Percentiles rank a stretch among this genome's conserved stretches.
Evolutionary conservation across 768 basidiomycete genomes (phyloP).

Genomic region (Collybia sp.): DNA sequence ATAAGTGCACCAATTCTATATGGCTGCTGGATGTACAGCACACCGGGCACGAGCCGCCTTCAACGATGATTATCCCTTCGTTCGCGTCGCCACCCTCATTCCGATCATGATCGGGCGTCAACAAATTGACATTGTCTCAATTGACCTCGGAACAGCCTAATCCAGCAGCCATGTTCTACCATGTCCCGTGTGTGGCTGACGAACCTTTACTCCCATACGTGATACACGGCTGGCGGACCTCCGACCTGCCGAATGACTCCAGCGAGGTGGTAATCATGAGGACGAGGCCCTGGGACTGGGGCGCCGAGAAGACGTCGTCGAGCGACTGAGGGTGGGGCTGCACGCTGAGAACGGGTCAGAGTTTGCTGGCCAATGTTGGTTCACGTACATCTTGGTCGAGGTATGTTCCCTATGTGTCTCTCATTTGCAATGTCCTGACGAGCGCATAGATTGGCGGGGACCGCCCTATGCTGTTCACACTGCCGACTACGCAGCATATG

Average conservation of each 20-base stretch:
- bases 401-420: constrained; percentile 3
- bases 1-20: constrained; percentile 77
- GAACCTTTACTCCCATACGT: constrained; percentile 79
- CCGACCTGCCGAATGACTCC: constrained; percentile 23
- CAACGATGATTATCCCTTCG: constrained; percentile 10
- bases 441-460: no score
- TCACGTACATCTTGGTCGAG: constrained; percentile 58
- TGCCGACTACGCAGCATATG: constrained; percentile 77
- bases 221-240: constrained; percentile 45
- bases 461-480: constrained; percentile 30
- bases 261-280: constrained; percentile 24
- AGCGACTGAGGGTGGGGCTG: constrained; percentile 90
- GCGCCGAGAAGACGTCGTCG: constrained; percentile 76
- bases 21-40: constrained; percentile 53
- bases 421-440: no score
- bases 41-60: constrained; percentile 62
- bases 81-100: constrained; percentile 13
- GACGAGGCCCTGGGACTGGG: constrained; percentile 62
- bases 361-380: constrained; percentile 75
- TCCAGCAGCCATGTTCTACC: constrained; percentile 66
- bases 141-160: constrained; percentile 16
- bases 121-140: constrained; percentile 16
- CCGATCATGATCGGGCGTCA: constrained; percentile 20
- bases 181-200: constrained; percentile 87
- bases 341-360: constrained; percentile 87